Conservation (phyloP, 352 stramenopile genomes). For the Phytophthora pistaciae region DNA sequence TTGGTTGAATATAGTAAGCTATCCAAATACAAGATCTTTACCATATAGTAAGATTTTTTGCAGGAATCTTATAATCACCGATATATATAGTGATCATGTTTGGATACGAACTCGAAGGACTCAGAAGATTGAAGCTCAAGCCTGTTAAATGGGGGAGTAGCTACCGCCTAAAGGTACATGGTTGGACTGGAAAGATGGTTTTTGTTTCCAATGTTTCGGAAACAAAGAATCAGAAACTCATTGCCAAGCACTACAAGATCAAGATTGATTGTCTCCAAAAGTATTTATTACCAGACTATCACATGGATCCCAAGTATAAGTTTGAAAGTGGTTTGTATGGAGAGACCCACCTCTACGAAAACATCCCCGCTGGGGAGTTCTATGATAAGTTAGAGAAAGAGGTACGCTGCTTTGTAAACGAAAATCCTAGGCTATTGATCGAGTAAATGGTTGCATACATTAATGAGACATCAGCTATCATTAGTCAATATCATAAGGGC, state of each 20-base stretch:
- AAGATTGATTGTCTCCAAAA: neutral
- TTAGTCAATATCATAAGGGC: neutral
- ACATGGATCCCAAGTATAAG: conserved; percentile 1
- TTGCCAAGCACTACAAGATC: conserved; percentile 4
- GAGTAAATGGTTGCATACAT: neutral
- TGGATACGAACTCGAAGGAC: conserved; percentile 11
- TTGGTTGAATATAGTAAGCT: neutral
- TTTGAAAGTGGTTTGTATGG: too few relatives aligned
- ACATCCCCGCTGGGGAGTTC: too few relatives aligned
- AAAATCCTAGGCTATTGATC: neutral
- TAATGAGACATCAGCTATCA: neutral
- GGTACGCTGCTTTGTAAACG: too few relatives aligned
- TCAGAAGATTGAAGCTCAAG: conserved; percentile 10
- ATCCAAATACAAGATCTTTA: neutral
- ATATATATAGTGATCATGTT: conserved; percentile 12
- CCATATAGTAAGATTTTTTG: neutral
- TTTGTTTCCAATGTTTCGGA: conserved; percentile 6
- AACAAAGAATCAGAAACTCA: conserved; percentile 1
- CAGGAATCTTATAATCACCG: neutral
- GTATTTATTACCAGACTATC: neutral
- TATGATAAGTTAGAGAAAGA: too few relatives aligned
- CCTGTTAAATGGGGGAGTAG: conserved; percentile 6
- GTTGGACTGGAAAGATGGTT: conserved; percentile 5
- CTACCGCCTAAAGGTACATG: conserved; percentile 12
- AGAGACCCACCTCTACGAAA: too few relatives aligned